A percentile compares a stretch with the other conserved stretches of the same genome.
These are phyloP conservation scores for Marvania coccoides DNA, from an alignment of 139 green algal species.

Conservation along the genomic window DNA sequence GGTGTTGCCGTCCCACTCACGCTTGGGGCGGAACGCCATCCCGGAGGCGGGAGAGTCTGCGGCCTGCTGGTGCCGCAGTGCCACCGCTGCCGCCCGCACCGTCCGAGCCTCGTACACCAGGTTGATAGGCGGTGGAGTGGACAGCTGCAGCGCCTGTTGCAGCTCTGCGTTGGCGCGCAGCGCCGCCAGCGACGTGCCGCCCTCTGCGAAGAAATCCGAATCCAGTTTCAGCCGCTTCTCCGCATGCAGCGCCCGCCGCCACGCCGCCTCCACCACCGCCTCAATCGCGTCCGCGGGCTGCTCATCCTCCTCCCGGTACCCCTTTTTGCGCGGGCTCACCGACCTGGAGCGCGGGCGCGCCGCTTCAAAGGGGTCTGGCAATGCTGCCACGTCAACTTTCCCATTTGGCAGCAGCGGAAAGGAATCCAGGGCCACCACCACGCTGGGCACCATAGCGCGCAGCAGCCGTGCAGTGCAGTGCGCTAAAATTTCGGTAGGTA, in stretches of 20 bases:
- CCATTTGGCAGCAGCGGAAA: constrained; percentile 20
- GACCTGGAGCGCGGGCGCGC: too few species aligned
- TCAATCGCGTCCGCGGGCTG: neutral
- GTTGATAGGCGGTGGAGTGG: neutral
- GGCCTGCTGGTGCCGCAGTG: neutral
- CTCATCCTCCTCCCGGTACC: too few species aligned
- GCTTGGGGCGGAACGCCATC: neutral
- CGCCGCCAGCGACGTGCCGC: neutral
- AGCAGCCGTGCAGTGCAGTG: neutral
- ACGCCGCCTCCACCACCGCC: neutral
- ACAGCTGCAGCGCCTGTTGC: neutral
- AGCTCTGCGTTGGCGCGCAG: neutral
- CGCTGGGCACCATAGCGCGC: constrained; percentile 13
- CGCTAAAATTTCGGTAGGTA: neutral
- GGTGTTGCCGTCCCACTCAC: neutral
- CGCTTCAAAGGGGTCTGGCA: too few species aligned
- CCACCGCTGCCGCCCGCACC: neutral
- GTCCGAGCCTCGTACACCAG: neutral
- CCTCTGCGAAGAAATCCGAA: constrained; percentile 1
- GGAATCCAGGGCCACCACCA: constrained; percentile 11
- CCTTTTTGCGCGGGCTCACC: too few species aligned
- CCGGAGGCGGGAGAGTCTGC: neutral
- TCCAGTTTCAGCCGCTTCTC: neutral
- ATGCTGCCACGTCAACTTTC: constrained; percentile 21
- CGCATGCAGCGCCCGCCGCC: neutral